A percentile compares a stretch with the other conserved stretches of the same genome.
Conservation (phyloP, 345 rosid genomes). For the Ceriops zippeliana region DNA sequence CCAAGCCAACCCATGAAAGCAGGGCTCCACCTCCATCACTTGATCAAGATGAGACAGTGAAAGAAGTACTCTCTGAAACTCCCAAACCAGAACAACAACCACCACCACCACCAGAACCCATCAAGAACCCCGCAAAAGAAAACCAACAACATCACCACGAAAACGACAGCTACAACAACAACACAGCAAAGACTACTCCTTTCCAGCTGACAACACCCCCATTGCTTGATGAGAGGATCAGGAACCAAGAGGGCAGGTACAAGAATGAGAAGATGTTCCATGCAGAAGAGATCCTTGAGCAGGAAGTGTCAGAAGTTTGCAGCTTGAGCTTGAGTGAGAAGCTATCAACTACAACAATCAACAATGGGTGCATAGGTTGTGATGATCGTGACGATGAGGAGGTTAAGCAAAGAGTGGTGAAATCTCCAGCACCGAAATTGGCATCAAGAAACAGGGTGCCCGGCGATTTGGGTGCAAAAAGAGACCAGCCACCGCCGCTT, state of each 20-base stretch:
- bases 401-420: constrained; percentile 35
- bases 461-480: constrained; percentile 19
- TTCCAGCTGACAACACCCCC: not conserved
- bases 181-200: constrained; percentile 4
- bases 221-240: constrained; percentile 2
- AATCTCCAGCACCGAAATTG: constrained; percentile 53
- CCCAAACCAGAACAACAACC: constrained; percentile 26
- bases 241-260: constrained; percentile 23
- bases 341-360: constrained; percentile 48
- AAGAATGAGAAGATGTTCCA: constrained; percentile 3
- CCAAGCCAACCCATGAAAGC: constrained; percentile 18
- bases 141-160: constrained; percentile 2
- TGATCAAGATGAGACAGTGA: constrained; percentile 68
- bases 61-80: constrained; percentile 75
- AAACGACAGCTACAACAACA: constrained; percentile 4
- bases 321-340: constrained; percentile 57
- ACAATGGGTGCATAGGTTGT: constrained; percentile 24
- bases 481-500: constrained; percentile 20
- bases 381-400: constrained; percentile 30
- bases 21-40: constrained; percentile 48
- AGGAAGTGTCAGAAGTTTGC: constrained; percentile 57
- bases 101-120: constrained; percentile 7
- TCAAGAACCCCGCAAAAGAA: not conserved
- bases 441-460: constrained; percentile 24
- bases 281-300: constrained; percentile 44